These are phyloP conservation scores for Sugiyamaella grinbergsii DNA, from an alignment of 1,139 yeast species.

Conservation along the genomic window DNA sequence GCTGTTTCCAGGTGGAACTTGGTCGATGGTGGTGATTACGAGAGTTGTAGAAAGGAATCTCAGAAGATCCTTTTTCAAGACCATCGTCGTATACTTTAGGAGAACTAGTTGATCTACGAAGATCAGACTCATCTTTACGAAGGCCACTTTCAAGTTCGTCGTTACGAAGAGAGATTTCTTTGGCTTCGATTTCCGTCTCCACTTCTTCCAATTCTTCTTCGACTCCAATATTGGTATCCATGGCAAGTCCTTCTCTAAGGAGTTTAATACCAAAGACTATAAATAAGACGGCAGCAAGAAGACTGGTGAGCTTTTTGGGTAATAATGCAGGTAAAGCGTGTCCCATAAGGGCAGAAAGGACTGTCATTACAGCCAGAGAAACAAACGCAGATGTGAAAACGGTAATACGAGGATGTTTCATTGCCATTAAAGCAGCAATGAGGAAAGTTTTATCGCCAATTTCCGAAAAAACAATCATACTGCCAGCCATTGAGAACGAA, in stretches of 20 bases:
- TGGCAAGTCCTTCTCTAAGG: slow-evolving; percentile 74
- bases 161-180: slow-evolving; percentile 55
- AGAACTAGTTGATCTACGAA: slow-evolving; percentile 36
- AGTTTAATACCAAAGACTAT: slow-evolving; percentile 80
- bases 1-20: slow-evolving; percentile 29
- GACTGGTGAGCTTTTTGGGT: slow-evolving; percentile 77
- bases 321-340: slow-evolving; percentile 85
- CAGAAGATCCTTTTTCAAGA: slow-evolving; percentile 34
- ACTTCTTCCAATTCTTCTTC: slow-evolving; percentile 96
- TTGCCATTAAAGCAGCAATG: slow-evolving; percentile 97
- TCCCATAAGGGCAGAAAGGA: slow-evolving; percentile 87
- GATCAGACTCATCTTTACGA: slow-evolving; percentile 33
- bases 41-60: slow-evolving; percentile 33
- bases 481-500: slow-evolving; percentile 43
- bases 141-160: slow-evolving; percentile 61
- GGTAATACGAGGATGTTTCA: slow-evolving; percentile 80
- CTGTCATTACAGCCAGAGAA: slow-evolving; percentile 89
- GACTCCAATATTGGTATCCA: slow-evolving; percentile 82
- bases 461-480: slow-evolving; percentile 89
- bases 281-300: slow-evolving; percentile 78
- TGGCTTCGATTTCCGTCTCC: slow-evolving; percentile 83
- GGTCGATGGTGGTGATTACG: slow-evolving; percentile 28
- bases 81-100: slow-evolving; percentile 41
- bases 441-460: slow-evolving; percentile 96
- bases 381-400: slow-evolving; percentile 87